Evolutionary conservation across 345 rosid genomes (phyloP), one percentile per base, ranked within the genome.

Genomic region (Eucalyptus albens): DNA sequence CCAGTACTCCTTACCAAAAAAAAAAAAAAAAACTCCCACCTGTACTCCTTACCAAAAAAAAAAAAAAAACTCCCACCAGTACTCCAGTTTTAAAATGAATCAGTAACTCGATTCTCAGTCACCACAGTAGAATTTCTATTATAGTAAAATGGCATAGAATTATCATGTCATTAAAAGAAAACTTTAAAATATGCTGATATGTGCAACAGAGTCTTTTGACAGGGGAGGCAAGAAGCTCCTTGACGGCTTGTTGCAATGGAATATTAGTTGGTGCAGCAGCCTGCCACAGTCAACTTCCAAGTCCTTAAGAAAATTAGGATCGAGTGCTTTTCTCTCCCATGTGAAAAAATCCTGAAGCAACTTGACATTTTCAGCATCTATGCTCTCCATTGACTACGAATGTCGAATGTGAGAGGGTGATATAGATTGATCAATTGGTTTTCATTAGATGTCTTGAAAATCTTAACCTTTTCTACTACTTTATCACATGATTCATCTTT

Each of bases 281-380:
- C 89, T 93, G 94, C 45, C 94, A 53, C 24, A 91, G 59, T 89
- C 92, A 62, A 90, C 81, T 86, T 94, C 95, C 91, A 91, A 89
- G 49, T 95, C 96, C 91, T 92, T 95, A 40, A 87, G 87, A 87
- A 94, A 91, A 91, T 91, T 89, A 90, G 90, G 92, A 92, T 92
- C 91, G 65, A 90, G 88, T 82, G 92, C 53, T 59, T 90, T 88
- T 45, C 96, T 95, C 90, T 94, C 96, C 88, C 90, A 90, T 87
- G 91, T 89, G 93, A 94, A 92, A 86, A 94, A 86, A 90, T 96
- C 96, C 93, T 94, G 96, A 26, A 96, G 96, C 89, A 94, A 92
- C 89, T 93, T 90, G 88, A 96, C 91, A 88, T 94, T 96, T 90
- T 96, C 94, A 86, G 87, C 92, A 88, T 92, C 92, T 89, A 95